Percentiles rank a stretch among this genome's conserved stretches.
Evolutionary conservation across 139 green algal species (phyloP).

Genomic region (Medakamo hakoo): DNA sequence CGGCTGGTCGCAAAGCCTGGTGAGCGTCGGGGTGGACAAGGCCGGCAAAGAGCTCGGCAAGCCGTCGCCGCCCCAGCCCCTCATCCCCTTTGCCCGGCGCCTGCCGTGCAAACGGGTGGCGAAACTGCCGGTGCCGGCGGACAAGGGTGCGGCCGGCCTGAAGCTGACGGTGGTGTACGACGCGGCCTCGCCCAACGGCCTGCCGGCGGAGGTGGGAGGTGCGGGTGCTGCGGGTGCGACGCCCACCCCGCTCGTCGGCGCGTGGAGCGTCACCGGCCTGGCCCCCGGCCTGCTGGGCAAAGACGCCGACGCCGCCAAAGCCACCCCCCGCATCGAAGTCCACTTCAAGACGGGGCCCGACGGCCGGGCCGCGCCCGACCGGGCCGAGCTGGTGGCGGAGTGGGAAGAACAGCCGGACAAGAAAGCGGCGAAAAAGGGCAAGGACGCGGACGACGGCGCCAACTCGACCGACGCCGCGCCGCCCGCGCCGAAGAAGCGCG

Average conservation of each 20-base stretch:
- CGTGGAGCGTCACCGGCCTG: background rate
- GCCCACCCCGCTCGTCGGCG: background rate
- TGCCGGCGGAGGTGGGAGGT: no score
- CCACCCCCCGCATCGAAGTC: background rate
- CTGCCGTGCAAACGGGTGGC: background rate
- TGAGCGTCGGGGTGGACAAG: conserved; percentile 35
- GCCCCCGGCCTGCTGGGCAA: conserved; percentile 1
- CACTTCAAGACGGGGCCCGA: background rate
- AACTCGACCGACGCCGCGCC: conserved; percentile 8
- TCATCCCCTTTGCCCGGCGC: conserved; percentile 29
- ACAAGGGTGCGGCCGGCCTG: background rate
- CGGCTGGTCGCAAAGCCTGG: conserved; percentile 58
- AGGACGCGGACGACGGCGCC: background rate
- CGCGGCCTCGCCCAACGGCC: background rate
- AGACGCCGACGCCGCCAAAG: conserved; percentile 2
- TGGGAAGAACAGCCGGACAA: conserved; percentile 9
- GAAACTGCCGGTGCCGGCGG: background rate
- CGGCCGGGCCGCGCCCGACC: background rate
- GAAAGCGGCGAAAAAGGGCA: conserved; percentile 3
- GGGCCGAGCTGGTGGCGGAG: background rate
- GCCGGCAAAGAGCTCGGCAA: conserved; percentile 5
- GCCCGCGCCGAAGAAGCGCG: conserved; percentile 1
- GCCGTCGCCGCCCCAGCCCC: conserved; percentile 9
- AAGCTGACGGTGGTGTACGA: background rate
- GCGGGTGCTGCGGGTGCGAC: no score